Evolutionary conservation across 1,139 yeast species (phyloP).

Genomic region (Scheffersomyces insectosa): DNA sequence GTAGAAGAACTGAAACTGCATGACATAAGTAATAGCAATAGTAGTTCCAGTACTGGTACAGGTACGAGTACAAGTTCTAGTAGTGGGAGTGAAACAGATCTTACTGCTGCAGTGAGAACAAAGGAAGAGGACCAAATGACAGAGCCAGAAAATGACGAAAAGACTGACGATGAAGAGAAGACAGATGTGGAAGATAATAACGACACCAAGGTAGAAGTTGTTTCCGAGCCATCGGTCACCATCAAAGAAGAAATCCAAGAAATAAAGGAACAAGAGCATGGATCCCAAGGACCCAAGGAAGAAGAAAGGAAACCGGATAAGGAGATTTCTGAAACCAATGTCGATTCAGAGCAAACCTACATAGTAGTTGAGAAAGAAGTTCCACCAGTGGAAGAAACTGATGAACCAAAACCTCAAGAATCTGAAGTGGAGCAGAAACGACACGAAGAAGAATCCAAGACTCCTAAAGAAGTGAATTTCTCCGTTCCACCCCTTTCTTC

Average conservation of each 20-base stretch:
- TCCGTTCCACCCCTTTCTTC: conserved; percentile 35
- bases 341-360: no score
- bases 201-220: not conserved
- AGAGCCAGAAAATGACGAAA: conserved; percentile 19
- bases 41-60: not conserved
- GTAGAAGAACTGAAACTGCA: no score
- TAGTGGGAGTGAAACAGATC: not conserved
- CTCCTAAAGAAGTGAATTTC: not conserved
- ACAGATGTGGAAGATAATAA: conserved; percentile 17
- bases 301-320: not conserved
- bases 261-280: conserved; percentile 1
- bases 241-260: not conserved
- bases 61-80: not conserved
- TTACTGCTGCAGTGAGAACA: not conserved
- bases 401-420: conserved; percentile 2
- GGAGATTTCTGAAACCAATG: not conserved
- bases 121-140: conserved; percentile 14
- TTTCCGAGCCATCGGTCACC: no score
- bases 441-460: not conserved
- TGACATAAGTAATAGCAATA: not conserved
- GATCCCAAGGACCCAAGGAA: not conserved
- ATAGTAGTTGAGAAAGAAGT: not conserved
- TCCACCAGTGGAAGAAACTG: conserved; percentile 1
- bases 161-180: conserved; percentile 14
- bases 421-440: not conserved